These are phyloP conservation scores for Geranium incanum DNA, from an alignment of 441 rosid genomes.

Conservation along the genomic window DNA sequence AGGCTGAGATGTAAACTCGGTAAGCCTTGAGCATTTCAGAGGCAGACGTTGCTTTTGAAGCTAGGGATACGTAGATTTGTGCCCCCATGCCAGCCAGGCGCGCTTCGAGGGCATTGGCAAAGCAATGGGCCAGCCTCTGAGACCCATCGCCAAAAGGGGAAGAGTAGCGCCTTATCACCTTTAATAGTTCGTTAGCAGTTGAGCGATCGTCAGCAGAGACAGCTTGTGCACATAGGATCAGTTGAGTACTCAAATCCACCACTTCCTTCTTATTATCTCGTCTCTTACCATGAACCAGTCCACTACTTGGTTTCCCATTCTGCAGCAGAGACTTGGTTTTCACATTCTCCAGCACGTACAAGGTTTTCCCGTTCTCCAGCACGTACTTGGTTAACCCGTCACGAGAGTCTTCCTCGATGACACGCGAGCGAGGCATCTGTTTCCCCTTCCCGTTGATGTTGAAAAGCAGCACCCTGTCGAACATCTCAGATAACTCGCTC, in stretches of 20 bases:
- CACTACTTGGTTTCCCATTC: neutral
- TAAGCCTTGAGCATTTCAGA: conserved; percentile 21
- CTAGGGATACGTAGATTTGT: conserved; percentile 12
- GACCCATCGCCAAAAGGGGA: conserved; percentile 27
- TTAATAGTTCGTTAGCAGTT: conserved; percentile 21
- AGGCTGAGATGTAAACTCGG: conserved; percentile 21
- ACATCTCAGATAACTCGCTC: conserved; percentile 19
- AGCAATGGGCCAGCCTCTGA: conserved; percentile 28
- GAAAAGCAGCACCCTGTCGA: conserved; percentile 23
- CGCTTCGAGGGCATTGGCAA: conserved; percentile 30
- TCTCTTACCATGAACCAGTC: conserved; percentile 28
- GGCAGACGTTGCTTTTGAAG: conserved; percentile 14
- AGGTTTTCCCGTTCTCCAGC: conserved; percentile 1
- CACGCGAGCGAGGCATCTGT: neutral
- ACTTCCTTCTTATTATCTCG: conserved; percentile 18
- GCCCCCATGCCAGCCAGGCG: conserved; percentile 25
- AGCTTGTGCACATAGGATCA: conserved; percentile 47
- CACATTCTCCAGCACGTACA: neutral
- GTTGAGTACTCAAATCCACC: conserved; percentile 40
- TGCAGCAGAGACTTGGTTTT: neutral
- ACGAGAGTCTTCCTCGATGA: conserved; percentile 1
- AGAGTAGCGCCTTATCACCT: conserved; percentile 27
- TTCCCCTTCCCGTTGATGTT: conserved; percentile 2
- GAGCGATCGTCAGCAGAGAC: conserved; percentile 29
- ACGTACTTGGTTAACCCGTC: neutral